Conservation (phyloP, 345 rosid genomes). For the Euphorbia peplus region DNA sequence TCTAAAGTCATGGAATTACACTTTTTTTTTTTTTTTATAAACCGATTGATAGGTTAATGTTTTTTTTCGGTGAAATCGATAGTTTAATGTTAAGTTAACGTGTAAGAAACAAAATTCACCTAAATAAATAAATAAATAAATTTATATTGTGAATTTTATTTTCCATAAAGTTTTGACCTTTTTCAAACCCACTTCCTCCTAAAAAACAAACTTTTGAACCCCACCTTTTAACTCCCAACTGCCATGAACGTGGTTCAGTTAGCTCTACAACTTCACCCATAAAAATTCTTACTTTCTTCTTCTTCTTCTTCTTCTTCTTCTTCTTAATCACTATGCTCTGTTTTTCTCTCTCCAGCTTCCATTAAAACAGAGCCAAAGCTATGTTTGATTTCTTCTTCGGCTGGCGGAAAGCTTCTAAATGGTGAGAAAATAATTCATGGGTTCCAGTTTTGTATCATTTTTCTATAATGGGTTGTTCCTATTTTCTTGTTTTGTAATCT, state of each 20-base stretch:
- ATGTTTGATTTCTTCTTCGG: constrained; percentile 70
- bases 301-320: not conserved
- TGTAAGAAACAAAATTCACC: no score
- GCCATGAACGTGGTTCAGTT: constrained; percentile 18
- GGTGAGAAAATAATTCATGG: constrained; percentile 30
- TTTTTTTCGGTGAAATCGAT: no score
- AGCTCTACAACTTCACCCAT: constrained; percentile 1
- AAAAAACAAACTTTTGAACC: constrained; percentile 1
- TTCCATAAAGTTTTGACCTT: not conserved
- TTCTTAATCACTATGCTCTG: no score
- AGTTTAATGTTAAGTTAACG: no score
- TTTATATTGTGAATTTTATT: no score
- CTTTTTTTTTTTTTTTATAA: no score
- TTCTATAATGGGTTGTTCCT: not conserved
- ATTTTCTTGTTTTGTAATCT: not conserved
- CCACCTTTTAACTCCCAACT: constrained; percentile 6
- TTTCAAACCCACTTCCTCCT: constrained; percentile 48
- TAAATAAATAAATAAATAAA: no score
- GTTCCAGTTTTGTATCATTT: not conserved
- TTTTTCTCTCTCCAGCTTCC: not conserved
- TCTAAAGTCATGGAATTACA: no score
- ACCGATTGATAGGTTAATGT: no score
- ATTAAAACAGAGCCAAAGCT: constrained; percentile 5
- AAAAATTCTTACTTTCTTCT: not conserved
- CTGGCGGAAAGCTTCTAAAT: constrained; percentile 82